Evolutionary conservation across 768 basidiomycete genomes (phyloP).

Genomic region (Suillus hirtellus): DNA sequence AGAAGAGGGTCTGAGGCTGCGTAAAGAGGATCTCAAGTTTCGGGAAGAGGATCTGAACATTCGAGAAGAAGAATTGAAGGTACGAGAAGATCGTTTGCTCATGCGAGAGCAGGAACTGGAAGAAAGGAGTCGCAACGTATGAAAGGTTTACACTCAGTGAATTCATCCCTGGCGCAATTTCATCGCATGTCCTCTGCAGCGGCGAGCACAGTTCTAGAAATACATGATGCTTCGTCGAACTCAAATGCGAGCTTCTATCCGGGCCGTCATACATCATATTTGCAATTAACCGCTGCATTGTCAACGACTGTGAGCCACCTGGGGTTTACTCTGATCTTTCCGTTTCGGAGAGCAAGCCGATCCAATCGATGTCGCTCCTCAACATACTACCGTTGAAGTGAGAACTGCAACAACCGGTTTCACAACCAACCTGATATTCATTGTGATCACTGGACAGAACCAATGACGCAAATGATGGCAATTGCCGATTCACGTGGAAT

Average conservation of each 20-base stretch:
- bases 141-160: not conserved
- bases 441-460: not conserved
- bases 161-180: not conserved
- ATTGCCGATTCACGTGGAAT: not conserved
- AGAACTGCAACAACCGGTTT: not conserved
- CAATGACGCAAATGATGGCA: not conserved
- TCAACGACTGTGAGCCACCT: not conserved
- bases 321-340: not conserved
- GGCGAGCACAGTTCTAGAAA: not conserved
- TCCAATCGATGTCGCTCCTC: not conserved
- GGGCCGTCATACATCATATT: not conserved
- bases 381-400: not conserved
- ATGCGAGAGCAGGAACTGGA: constrained; percentile 2
- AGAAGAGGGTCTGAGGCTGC: constrained; percentile 4
- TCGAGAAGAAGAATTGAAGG: constrained; percentile 6
- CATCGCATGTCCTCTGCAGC: not conserved
- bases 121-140: not conserved
- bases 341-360: not conserved
- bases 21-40: constrained; percentile 6
- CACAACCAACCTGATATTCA: not conserved
- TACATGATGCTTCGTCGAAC: not conserved
- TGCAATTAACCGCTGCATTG: not conserved
- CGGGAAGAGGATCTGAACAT: constrained; percentile 5
- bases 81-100: constrained; percentile 1
- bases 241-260: not conserved